Conservation (phyloP, 163 green algal species). For the Picocystis sp. region DNA sequence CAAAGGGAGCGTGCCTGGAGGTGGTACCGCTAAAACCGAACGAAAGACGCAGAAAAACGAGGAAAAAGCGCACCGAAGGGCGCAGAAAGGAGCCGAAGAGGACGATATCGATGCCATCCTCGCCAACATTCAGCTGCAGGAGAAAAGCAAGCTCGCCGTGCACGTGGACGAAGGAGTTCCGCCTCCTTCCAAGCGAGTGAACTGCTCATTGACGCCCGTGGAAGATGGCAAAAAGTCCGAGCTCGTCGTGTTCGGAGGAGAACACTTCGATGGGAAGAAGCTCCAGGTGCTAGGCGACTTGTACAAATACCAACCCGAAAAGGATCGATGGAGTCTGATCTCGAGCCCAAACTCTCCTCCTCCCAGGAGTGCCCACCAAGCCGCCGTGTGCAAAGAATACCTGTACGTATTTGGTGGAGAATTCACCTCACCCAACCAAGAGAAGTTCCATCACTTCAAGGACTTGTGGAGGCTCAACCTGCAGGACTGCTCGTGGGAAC, state of each 20-base stretch:
- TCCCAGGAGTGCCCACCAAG: constrained; percentile 64
- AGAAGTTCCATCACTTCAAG: constrained; percentile 66
- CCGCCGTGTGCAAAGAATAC: constrained; percentile 43
- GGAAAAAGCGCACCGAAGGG: constrained; percentile 17
- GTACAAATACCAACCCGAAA: constrained; percentile 48
- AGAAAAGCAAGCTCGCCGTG: constrained; percentile 23
- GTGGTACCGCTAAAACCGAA: constrained; percentile 50
- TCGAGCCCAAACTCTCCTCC: constrained; percentile 41
- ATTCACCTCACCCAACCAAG: constrained; percentile 85
- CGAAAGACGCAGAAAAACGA: constrained; percentile 58
- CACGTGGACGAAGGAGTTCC: constrained; percentile 34
- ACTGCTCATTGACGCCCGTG: constrained; percentile 41
- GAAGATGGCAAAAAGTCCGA: constrained; percentile 28
- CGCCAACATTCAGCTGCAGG: constrained; percentile 19
- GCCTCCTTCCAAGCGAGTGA: constrained; percentile 59
- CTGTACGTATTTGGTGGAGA: constrained; percentile 91
- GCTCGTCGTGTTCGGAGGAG: constrained; percentile 76
- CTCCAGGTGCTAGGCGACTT: constrained; percentile 63
- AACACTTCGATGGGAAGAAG: constrained; percentile 57
- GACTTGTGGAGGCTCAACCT: constrained; percentile 91
- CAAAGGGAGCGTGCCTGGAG: constrained; percentile 45
- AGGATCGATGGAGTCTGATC: constrained; percentile 35
- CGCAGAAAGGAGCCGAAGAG: constrained; percentile 45
- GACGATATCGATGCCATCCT: constrained; percentile 89
- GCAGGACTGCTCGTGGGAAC: constrained; percentile 67